Percentiles rank a stretch among this genome's conserved stretches.
Evolutionary conservation across 257 asterid species (phyloP).

Genomic region (Linderniella brevidens): DNA sequence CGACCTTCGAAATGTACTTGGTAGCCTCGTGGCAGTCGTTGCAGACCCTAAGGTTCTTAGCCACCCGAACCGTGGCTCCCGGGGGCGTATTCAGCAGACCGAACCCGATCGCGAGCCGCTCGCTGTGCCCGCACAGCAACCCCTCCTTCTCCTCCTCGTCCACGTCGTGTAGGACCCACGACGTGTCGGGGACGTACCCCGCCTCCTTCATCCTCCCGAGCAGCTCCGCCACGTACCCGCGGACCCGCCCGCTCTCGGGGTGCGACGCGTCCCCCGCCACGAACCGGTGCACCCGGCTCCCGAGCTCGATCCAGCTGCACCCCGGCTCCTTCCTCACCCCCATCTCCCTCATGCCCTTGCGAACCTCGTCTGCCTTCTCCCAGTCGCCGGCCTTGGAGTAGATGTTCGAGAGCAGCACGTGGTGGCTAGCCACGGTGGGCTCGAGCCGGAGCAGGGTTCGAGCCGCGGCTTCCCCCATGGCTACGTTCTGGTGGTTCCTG

Average conservation of each 20-base stretch:
- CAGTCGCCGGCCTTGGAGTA: conserved; percentile 64
- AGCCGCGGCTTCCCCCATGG: conserved; percentile 64
- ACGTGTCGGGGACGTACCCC: conserved; percentile 72
- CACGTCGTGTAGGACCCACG: conserved; percentile 78
- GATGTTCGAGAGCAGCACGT: conserved; percentile 59
- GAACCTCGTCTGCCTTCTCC: conserved; percentile 47
- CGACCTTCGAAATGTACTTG: conserved; percentile 53
- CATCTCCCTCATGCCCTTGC: conserved; percentile 46
- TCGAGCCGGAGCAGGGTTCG: conserved; percentile 42
- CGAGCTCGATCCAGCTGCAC: conserved; percentile 71
- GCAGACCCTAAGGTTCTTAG: conserved; percentile 79
- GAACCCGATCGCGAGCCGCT: conserved; percentile 70
- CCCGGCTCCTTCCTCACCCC: conserved; percentile 78
- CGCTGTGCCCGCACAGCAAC: conserved; percentile 72
- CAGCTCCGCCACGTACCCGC: conserved; percentile 26
- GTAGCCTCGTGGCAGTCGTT: conserved; percentile 80
- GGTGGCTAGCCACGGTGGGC: conserved; percentile 75
- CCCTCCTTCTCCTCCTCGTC: conserved; percentile 66
- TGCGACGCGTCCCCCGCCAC: conserved; percentile 61
- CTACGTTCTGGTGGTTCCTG: conserved; percentile 47
- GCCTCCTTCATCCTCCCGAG: conserved; percentile 44
- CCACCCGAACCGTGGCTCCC: conserved; percentile 49
- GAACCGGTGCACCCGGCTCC: conserved; percentile 57
- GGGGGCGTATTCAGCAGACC: conserved; percentile 66
- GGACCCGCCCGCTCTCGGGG: conserved; percentile 45